Base-by-base conservation (phyloP, 257 asterid species). In the Nicotiana attenuata region DNA sequence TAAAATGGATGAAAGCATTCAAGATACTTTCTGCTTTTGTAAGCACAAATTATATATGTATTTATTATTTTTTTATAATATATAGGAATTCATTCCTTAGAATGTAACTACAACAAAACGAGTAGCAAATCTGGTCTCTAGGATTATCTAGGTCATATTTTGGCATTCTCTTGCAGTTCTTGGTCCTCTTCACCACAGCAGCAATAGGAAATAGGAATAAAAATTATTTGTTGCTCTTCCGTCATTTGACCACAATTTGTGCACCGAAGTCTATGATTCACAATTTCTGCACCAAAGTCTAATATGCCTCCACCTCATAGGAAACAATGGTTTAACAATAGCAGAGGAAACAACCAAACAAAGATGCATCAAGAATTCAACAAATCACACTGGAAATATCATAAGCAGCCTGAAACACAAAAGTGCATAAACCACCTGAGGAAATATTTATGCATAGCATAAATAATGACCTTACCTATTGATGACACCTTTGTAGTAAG, bases 401-500 rank as follows among this genome's bases (percentile, higher is more conserved):
- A 24, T 75, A 50, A 50, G 80, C 22, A 75, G 80, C 45, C 45
- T 50, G 80, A 75, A 75, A 75, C 80, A 75, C 26, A 13, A 75
- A 75, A 75, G 45, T 50, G 80, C 80, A 50, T 50, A 75, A 38
- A 26, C 80, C 20, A 50, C 52, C 16, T 47, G 33, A 41, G 15
- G 10, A 75, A 10, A 50, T 16, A 24, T 8, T 47, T 75, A 26
- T 75, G 45, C 61, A 73, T 24, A 50, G 38, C 63, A 50, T 50
- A 50, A 15, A 50, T 8, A 33, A 75, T 75, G 22, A 26, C 80
- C 80, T 50, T 33, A 95, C 99, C 99, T 82, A 94, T 88, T 80
- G 89, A 89, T 56, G 86, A 87, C 84, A 90, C 89, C 91, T 86
- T 91, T 87, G 89, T 90, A 81, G 86, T 81, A 60, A 89, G 84